Conservation (phyloP, 2,329 filamentous ascomycete species). For the Amesomyces nigricolor region DNA sequence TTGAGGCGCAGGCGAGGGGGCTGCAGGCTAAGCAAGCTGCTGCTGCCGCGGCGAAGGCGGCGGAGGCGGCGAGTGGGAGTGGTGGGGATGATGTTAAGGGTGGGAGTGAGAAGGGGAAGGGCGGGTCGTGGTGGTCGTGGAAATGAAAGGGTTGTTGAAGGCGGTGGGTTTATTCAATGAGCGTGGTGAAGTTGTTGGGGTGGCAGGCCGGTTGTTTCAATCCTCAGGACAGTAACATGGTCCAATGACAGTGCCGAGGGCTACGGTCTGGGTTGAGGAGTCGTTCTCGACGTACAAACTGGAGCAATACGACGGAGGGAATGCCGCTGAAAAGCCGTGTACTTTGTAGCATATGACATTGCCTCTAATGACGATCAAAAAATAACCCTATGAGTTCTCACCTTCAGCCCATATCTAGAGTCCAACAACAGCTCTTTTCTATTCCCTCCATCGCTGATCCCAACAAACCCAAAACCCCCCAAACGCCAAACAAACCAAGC, state of each 20-base stretch:
- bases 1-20: slow-evolving; percentile 22
- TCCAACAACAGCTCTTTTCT: neutral
- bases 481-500: slow-evolving; percentile 3
- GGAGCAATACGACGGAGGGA: no score
- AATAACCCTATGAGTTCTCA: neutral
- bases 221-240: no score
- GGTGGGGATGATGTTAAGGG: neutral
- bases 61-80: neutral
- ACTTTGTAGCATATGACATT: no score
- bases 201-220: no score
- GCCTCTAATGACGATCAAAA: no score
- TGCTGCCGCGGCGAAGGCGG: neutral
- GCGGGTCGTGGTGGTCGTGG: slow-evolving; percentile 9
- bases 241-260: no score
- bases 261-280: no score
- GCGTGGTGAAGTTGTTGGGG: neutral
- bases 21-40: slow-evolving; percentile 15
- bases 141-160: neutral
- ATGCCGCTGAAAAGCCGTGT: no score
- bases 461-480: neutral
- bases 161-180: neutral
- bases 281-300: no score
- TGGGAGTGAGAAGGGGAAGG: neutral
- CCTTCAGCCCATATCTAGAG: neutral
- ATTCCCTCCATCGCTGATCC: neutral